phyloP scores from a whole-genome alignment of 192 early-diverging fungal genomes.

The Coemansia furcata region DNA sequence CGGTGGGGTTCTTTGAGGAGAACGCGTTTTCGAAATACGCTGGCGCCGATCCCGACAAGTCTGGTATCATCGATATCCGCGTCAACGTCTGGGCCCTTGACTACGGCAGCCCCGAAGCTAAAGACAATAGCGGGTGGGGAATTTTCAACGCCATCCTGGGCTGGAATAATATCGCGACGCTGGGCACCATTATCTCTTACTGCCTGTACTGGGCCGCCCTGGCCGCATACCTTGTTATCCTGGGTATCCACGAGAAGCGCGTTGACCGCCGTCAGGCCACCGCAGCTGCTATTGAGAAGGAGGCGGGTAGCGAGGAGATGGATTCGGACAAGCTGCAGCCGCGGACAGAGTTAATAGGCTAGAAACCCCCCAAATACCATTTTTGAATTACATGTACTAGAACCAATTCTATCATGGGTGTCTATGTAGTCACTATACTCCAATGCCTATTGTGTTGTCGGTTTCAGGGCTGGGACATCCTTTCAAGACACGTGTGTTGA shows the following conservation, averaged over 20 bases:
- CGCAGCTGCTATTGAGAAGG: background rate
- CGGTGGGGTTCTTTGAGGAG: conserved; percentile 66
- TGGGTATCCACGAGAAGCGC: conserved; percentile 28
- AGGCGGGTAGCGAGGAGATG: background rate
- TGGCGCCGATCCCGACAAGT: conserved; percentile 63
- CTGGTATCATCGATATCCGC: conserved; percentile 58
- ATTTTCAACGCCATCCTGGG: conserved; percentile 77
- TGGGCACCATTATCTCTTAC: conserved; percentile 74
- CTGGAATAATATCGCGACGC: conserved; percentile 73
- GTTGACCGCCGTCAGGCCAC: conserved; percentile 4
- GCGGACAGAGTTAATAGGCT: background rate
- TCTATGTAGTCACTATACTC: no score
- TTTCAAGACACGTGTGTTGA: no score
- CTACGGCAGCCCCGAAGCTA: conserved; percentile 64
- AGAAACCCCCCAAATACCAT: background rate
- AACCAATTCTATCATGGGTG: no score
- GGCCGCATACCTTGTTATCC: conserved; percentile 46
- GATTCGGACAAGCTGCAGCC: conserved; percentile 3
- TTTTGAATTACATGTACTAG: no score
- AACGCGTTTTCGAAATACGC: conserved; percentile 66
- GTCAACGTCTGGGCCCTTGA: conserved; percentile 58
- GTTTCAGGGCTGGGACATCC: no score
- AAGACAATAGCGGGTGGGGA: conserved; percentile 57
- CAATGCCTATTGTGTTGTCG: no score
- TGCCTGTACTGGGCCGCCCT: conserved; percentile 75